Base-by-base conservation (phyloP, 2,329 filamentous ascomycete species). In the Boeremia exigua region DNA sequence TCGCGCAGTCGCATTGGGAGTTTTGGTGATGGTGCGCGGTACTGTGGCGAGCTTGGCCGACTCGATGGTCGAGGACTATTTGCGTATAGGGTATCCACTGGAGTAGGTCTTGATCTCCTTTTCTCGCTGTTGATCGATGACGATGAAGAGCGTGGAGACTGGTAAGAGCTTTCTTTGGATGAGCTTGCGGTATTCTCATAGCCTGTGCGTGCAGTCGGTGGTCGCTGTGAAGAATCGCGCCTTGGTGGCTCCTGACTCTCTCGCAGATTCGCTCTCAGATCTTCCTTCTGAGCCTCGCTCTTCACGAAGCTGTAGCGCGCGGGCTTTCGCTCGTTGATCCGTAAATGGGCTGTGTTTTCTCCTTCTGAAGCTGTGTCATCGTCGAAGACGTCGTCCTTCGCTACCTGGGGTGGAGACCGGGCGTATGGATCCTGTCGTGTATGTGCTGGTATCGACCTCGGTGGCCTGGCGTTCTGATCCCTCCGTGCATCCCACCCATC, bases 281-380 rank as follows among this genome's bases (percentile, higher is more conserved):
- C 67, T 17, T 76, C 73, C 48, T 65, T 72, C 36, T 72, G 70
- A 19, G 73, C 55, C 6, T 75, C 70, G 43, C 61, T 73, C 63
- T 72, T 71, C 34, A 74, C 70, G 56, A 78, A 78, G 55, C 75
- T 77, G 59, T 77, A 77, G 9, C 71, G 66, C 10, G 73, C 69
- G 10, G 76, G 71, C 53, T 68, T 68, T 30, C 74, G 66, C 37
- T 71, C 63, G 32, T 58, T 60, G 12, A 68, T 67, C 15, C 69
- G 68, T 7, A 75, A 61, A 27, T 62, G 66, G 9, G 63, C 58
- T 3, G 57, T 61, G 25, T 69, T 68, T 17, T 72, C 68, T 6
- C 61, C 52, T 25, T 74, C 72, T 1, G 65, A 37, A 34, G 75
- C 73, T 0, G 64, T 59, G 3, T 69, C 70, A 4, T 69, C 70